Percentiles rank a stretch among this genome's conserved stretches.
phyloP scores from a whole-genome alignment of 441 rosid species.

The Codiaeum variegatum region DNA sequence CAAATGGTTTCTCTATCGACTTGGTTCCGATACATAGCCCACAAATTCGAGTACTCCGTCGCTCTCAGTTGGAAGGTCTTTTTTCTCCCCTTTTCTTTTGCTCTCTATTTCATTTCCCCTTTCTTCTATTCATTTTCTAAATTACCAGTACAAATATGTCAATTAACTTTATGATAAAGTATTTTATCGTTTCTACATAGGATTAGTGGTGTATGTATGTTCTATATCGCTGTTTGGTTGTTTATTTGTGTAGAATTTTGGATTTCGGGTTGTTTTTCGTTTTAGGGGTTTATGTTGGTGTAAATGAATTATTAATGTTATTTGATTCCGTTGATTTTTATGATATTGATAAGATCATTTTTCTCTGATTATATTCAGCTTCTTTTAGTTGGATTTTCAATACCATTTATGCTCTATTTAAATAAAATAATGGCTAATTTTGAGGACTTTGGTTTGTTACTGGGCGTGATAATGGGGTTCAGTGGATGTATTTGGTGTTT shows the following conservation, averaged over 20 bases:
- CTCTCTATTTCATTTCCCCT: neutral
- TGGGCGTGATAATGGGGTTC: neutral
- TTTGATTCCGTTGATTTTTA: neutral
- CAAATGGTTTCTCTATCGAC: conserved; percentile 71
- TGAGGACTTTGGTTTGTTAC: neutral
- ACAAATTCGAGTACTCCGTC: conserved; percentile 68
- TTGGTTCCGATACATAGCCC: conserved; percentile 64
- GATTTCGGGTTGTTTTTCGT: neutral
- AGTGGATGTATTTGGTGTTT: neutral
- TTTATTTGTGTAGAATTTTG: neutral
- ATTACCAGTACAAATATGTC: too few relatives aligned
- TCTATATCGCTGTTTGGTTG: neutral
- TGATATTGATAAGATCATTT: neutral
- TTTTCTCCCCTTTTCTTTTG: conserved; percentile 15
- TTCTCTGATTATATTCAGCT: neutral
- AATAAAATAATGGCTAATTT: neutral
- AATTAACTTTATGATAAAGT: too few relatives aligned
- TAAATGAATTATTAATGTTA: neutral
- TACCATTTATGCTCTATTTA: neutral
- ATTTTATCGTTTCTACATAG: neutral
- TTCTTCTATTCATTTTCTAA: neutral
- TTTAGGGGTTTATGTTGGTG: neutral
- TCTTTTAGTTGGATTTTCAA: neutral
- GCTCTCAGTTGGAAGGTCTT: conserved; percentile 61
- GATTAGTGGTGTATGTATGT: neutral